A percentile compares a stretch with the other conserved stretches of the same genome.
phyloP scores from a whole-genome alignment of 2,329 filamentous ascomycete species.

The Periglandula ipomoeae region DNA sequence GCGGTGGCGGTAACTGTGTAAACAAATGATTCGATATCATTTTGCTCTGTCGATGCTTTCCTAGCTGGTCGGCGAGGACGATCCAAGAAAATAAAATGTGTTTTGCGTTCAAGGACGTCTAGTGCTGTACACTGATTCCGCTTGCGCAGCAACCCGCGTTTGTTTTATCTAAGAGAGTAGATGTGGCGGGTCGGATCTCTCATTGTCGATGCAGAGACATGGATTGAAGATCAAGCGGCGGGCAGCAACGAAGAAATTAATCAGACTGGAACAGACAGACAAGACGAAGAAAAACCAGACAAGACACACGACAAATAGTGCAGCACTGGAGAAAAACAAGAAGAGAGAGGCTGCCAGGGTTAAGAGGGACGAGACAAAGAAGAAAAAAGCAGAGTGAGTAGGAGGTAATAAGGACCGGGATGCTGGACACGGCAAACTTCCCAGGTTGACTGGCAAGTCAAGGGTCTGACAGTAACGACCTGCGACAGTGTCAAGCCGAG shows the following conservation, averaged over 20 bases:
- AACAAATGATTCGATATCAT: conserved; percentile 22
- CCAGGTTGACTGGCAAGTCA: neutral
- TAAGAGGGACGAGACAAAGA: neutral
- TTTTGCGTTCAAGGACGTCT: neutral
- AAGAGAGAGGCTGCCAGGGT: neutral
- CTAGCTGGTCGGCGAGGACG: neutral
- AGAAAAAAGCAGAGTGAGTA: neutral
- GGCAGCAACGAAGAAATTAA: neutral
- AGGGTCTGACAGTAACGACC: neutral
- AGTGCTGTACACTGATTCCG: neutral
- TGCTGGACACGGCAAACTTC: neutral
- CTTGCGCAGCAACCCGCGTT: neutral
- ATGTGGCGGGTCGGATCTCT: neutral
- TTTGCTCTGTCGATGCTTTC: conserved; percentile 8
- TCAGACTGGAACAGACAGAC: neutral
- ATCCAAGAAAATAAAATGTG: neutral
- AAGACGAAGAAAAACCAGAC: neutral
- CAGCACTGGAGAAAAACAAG: neutral
- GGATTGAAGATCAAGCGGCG: neutral
- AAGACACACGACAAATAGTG: neutral
- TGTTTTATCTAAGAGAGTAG: conserved; percentile 5
- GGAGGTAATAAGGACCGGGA: neutral
- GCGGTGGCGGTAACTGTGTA: conserved; percentile 24
- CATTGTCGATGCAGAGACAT: neutral
- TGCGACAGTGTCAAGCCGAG: neutral